A percentile compares a stretch with the other conserved stretches of the same genome.
Evolutionary conservation across 164 flowering plant species (phyloP).

Genomic region (Santalum album): DNA sequence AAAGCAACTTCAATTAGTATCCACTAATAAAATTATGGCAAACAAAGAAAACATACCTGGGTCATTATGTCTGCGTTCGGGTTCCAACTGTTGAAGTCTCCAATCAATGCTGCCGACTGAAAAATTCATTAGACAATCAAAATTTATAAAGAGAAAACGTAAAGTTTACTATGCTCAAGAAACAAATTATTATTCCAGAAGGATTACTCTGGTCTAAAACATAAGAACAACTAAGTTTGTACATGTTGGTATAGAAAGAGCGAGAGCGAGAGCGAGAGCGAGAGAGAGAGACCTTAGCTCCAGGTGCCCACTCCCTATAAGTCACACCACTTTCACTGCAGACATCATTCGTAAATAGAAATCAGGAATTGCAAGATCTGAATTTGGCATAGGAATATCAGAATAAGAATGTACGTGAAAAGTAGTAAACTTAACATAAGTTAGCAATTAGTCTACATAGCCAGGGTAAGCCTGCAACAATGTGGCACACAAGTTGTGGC

Average conservation of each 20-base stretch:
- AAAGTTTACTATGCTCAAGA: background rate
- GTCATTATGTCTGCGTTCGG: slow-evolving; percentile 91
- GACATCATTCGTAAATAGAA: slow-evolving; percentile 7
- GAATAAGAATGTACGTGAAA: too few relatives aligned
- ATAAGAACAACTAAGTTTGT: too few relatives aligned
- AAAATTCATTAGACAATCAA: slow-evolving; percentile 6
- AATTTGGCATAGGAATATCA: background rate
- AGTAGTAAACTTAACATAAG: too few relatives aligned
- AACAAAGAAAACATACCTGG: slow-evolving; percentile 44
- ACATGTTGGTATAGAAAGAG: too few relatives aligned
- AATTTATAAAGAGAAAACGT: background rate
- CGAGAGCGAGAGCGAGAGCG: background rate
- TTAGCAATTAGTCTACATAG: too few relatives aligned
- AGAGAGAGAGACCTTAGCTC: slow-evolving; percentile 62
- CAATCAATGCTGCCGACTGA: slow-evolving; percentile 82
- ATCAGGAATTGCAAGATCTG: slow-evolving; percentile 10
- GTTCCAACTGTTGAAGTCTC: slow-evolving; percentile 98
- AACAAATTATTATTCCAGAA: too few relatives aligned
- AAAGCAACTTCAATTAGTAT: background rate
- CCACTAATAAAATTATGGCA: background rate
- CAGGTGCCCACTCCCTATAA: slow-evolving; percentile 99
- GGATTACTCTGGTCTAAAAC: too few relatives aligned
- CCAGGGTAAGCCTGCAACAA: too few relatives aligned
- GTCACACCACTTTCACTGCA: slow-evolving; percentile 78
- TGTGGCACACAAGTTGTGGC: too few relatives aligned